phyloP scores from a whole-genome alignment of 768 basidiomycete genomes.

The Boletus edulis region DNA sequence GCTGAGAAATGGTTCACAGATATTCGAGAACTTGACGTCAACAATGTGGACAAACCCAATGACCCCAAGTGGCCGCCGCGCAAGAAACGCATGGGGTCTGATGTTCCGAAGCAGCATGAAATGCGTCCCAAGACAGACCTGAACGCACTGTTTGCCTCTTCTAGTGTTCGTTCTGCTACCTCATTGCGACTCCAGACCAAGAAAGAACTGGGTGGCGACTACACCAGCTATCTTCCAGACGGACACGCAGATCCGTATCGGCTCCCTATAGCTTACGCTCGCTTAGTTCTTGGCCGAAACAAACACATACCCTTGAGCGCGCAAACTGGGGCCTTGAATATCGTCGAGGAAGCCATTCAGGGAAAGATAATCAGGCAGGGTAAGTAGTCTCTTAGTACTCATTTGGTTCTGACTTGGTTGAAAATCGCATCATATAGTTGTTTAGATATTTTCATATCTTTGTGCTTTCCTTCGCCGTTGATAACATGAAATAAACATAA shows the following conservation, averaged over 20 bases:
- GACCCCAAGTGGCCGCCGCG: not conserved
- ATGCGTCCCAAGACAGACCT: slow-evolving; percentile 24
- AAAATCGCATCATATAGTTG: slow-evolving; percentile 5
- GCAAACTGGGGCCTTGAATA: slow-evolving; percentile 38
- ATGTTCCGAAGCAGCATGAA: slow-evolving; percentile 12
- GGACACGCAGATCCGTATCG: slow-evolving; percentile 27
- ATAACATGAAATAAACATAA: slow-evolving; percentile 30
- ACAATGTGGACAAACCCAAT: not conserved
- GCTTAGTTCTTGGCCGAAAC: slow-evolving; percentile 41
- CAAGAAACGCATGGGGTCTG: slow-evolving; percentile 1
- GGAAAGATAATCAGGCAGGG: slow-evolving; percentile 9
- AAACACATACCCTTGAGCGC: slow-evolving; percentile 40
- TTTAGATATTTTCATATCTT: slow-evolving; percentile 6
- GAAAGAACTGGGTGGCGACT: slow-evolving; percentile 49
- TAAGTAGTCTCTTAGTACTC: not conserved
- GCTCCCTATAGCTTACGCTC: slow-evolving; percentile 42
- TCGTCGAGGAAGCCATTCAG: slow-evolving; percentile 31
- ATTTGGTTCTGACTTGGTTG: not conserved
- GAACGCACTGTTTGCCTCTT: slow-evolving; percentile 15
- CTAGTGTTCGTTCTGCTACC: not conserved
- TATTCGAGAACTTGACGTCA: slow-evolving; percentile 20
- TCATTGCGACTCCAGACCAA: slow-evolving; percentile 24
- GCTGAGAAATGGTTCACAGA: slow-evolving; percentile 24
- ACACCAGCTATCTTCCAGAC: slow-evolving; percentile 42
- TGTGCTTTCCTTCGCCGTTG: not conserved